Base-by-base conservation (phyloP, 331 rosid species). In the Malus hybrid region DNA sequence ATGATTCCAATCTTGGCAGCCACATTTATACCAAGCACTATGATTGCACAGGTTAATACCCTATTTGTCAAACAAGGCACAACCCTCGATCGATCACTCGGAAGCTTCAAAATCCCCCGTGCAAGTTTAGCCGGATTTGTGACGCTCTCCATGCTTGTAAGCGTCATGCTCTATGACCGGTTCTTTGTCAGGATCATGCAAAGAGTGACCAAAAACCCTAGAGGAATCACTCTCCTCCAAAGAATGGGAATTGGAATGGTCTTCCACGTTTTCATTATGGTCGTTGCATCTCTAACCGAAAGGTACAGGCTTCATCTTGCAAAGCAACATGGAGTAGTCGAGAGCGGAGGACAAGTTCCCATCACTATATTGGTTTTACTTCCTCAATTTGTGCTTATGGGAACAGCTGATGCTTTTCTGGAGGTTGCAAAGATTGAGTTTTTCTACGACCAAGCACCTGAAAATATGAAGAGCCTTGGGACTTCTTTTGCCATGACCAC, bases 391-490 rank as follows among this genome's bases (percentile, higher is more conserved):
- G 69, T 82, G 67, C 85, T 87, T 0, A 80, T 84, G 90, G 88
- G 90, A 52, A 76, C 64, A 6, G 87, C 88, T 2, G 87, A 87
- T 76, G 85, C 90, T 0, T 87, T 87, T 48, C 22, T 84, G 19
- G 90, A 87, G 76, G 85, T 87, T 20, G 90, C 90, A 2, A 87
- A 80, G 74, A 68, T 87, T 39, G 90, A 87, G 54, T 87, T 87
- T 66, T 87, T 87, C 73, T 84, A 87, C 8, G 90, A 87, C 61
- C 90, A 86, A 50, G 90, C 88, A 5, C 90, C 90, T 1, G 86
- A 86, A 73, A 77, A 50, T 28, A 86, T 86, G 90, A 86, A 86
- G 81, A 86, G 90, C 39, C 82, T 86, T 6, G 88, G 90, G 44
- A 82, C 82, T 71, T 86, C 90, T 1, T 86, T 70, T 57, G 1